Evolutionary conservation across 129 eudicot genomes (phyloP).

Genomic region (Saposhnikovia divaricata): DNA sequence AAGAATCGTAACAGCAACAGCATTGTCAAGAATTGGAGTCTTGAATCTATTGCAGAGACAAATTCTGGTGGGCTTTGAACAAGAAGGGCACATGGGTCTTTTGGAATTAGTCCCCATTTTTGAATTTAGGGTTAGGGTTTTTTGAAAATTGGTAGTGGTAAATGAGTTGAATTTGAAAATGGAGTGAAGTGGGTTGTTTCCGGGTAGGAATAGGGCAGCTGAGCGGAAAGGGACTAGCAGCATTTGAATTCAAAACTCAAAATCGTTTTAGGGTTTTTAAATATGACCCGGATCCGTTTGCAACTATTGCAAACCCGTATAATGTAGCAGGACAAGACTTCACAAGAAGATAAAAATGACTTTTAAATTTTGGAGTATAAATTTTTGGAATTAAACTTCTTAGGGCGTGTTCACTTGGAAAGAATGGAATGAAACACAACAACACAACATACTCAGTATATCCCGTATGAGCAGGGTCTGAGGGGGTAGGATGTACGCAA

Average conservation of each 20-base stretch:
- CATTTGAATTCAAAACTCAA: conserved; percentile 11
- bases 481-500: no score
- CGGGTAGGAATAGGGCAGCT: conserved; percentile 6
- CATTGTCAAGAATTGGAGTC: conserved; percentile 52
- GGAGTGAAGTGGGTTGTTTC: conserved; percentile 22
- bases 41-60: conserved; percentile 72
- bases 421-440: no score
- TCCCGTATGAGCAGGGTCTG: no score
- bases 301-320: not conserved
- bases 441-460: no score
- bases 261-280: not conserved
- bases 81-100: conserved; percentile 75
- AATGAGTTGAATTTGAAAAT: conserved; percentile 7
- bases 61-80: conserved; percentile 53
- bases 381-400: no score
- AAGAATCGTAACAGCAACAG: conserved; percentile 66
- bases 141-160: conserved; percentile 9
- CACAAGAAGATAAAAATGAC: no score
- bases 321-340: no score
- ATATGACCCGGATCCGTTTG: not conserved
- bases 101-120: conserved; percentile 42
- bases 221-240: conserved; percentile 20
- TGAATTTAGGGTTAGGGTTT: conserved; percentile 33
- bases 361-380: no score
- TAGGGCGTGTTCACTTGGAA: no score